Evolutionary conservation across 768 basidiomycete genomes (phyloP), one percentile per base, ranked within the genome.

Genomic region (Nidula microcarpa): DNA sequence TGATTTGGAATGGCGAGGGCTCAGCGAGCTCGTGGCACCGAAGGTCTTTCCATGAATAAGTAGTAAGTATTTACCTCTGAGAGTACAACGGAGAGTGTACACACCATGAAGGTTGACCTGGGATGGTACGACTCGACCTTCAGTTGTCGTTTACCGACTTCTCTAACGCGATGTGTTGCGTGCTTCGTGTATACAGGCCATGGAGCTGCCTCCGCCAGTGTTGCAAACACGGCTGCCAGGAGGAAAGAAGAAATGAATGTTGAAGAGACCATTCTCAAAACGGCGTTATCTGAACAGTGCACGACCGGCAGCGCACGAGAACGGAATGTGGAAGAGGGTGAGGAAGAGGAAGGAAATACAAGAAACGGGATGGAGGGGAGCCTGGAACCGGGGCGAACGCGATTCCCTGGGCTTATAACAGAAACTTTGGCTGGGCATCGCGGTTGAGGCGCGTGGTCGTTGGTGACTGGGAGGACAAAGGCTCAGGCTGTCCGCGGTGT

Each of bases 251-350:
- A 48, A 49, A 68, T 60, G n/a, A 58, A 50, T 52, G 55, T 59
- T 33, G 63, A 61, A 35, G 57, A 56, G 45, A 63, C 65, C 68
- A 70, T 71, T 65, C 36, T 62, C 64, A 57, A 63, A 63, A 63
- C 47, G 57, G 56, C 55, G 49, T 34, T 55, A 51, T 47, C 47
- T 11, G 43, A 52, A 55, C 53, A 23, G 23, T 23, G 23, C 23
- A 23, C 23, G 23, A 23, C 23, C 23, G 23, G 23, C 23, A 23
- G 23, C 4, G 23, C 23, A 23, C 23, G 23, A 23, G 53, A 55
- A 45, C 52, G 54, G 48, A 41, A 41, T 50, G 52, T 55, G 41
- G 33, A 41, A 34, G 34, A 55, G 53, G 44, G 57, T 55, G 49
- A 49, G 50, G 43, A 43, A 54, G 51, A 53, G 51, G 48, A 49